Evolutionary conservation across 805 yeast genomes (phyloP).

Genomic region (Candida pseudoglaebosa): DNA sequence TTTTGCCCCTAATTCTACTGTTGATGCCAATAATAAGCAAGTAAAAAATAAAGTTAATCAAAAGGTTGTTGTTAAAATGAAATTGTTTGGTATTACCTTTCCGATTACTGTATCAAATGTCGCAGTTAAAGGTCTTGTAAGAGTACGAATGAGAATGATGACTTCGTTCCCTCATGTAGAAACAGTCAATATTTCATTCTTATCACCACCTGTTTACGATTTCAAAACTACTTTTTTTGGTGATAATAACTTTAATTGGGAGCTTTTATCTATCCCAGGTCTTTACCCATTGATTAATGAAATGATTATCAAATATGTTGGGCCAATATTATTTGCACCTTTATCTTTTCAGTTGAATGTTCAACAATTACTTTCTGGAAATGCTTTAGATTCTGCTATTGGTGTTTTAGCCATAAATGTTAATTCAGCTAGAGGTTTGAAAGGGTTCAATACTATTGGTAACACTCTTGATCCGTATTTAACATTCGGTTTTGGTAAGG

Average conservation of each 20-base stretch:
- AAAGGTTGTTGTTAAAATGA: slow-evolving; percentile 69
- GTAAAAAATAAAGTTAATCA: slow-evolving; percentile 81
- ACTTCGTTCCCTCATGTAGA: slow-evolving; percentile 89
- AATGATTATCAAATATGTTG: slow-evolving; percentile 80
- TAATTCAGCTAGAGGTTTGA: slow-evolving; percentile 63
- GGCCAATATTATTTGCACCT: slow-evolving; percentile 86
- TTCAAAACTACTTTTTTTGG: slow-evolving; percentile 74
- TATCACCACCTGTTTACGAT: slow-evolving; percentile 87
- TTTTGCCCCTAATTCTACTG: slow-evolving; percentile 84
- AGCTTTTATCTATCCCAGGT: slow-evolving; percentile 84
- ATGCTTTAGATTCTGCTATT: slow-evolving; percentile 70
- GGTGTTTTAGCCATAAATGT: slow-evolving; percentile 78
- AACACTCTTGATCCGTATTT: slow-evolving; percentile 90
- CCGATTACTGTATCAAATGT: slow-evolving; percentile 80
- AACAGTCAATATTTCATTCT: slow-evolving; percentile 78
- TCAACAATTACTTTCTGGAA: slow-evolving; percentile 85
- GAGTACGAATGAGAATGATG: slow-evolving; percentile 88
- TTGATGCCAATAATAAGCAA: slow-evolving; percentile 84
- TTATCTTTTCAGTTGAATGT: slow-evolving; percentile 90
- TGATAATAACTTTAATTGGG: slow-evolving; percentile 82
- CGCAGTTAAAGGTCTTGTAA: slow-evolving; percentile 67
- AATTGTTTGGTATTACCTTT: slow-evolving; percentile 75
- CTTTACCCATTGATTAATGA: slow-evolving; percentile 75
- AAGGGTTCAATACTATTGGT: slow-evolving; percentile 65
- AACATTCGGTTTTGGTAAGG: slow-evolving; percentile 57